Conservation (phyloP, 768 basidiomycete genomes). For the Paxillus involutus region DNA sequence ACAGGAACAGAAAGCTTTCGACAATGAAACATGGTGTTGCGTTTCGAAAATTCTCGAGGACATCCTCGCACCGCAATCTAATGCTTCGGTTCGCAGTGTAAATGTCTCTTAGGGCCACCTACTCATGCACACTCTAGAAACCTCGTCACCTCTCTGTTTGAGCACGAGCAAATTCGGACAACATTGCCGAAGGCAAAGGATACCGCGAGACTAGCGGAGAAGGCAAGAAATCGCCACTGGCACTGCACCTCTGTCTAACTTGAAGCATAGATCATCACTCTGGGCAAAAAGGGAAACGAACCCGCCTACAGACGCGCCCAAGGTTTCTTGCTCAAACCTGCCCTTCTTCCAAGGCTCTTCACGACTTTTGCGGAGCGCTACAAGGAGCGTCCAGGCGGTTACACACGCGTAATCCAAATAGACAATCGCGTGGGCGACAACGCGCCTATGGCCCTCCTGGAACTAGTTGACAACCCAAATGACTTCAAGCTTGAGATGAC, state of each 20-base stretch:
- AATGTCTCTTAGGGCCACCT: background rate
- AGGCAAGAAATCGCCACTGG: constrained; percentile 45
- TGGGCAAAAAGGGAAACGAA: constrained; percentile 83
- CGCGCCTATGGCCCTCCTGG: constrained; percentile 87
- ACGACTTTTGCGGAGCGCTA: constrained; percentile 79
- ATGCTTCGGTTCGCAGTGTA: constrained; percentile 73
- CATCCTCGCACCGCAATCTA: constrained; percentile 87
- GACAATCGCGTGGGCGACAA: constrained; percentile 92
- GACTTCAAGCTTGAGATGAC: constrained; percentile 90
- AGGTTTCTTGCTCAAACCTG: constrained; percentile 74
- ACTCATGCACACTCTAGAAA: constrained; percentile 54
- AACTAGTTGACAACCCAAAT: constrained; percentile 91
- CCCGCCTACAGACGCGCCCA: constrained; percentile 70
- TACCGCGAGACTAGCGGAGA: constrained; percentile 87
- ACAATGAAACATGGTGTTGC: constrained; percentile 93
- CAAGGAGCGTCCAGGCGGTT: constrained; percentile 81
- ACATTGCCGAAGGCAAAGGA: constrained; percentile 95
- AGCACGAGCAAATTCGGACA: constrained; percentile 95
- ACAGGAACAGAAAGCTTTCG: background rate
- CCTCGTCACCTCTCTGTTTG: constrained; percentile 88
- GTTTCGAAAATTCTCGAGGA: constrained; percentile 89
- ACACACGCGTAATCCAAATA: constrained; percentile 90
- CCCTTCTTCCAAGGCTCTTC: constrained; percentile 81
- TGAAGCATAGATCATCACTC: constrained; percentile 72
- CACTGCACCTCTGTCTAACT: constrained; percentile 3